phyloP scores from a whole-genome alignment of 768 basidiomycete species.

The Lepiota brunneoincarnata region DNA sequence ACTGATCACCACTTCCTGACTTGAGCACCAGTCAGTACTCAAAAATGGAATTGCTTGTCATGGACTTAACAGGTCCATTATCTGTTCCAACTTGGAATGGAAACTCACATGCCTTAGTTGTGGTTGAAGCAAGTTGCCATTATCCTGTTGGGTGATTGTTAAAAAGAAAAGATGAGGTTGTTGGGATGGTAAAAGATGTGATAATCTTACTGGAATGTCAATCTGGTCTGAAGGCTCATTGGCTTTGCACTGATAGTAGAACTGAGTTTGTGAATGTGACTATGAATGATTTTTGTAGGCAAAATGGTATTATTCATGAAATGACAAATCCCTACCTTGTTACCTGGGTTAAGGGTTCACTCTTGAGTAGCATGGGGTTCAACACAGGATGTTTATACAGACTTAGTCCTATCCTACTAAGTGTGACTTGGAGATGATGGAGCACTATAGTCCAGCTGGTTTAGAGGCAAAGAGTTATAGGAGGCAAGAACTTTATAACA shows the following conservation, averaged over 20 bases:
- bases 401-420: too few species aligned
- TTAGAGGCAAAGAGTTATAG: too few species aligned
- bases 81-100: constrained; percentile 17
- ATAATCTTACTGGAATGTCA: constrained; percentile 14
- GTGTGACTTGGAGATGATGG: too few species aligned
- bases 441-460: too few species aligned
- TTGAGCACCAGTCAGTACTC: constrained; percentile 18
- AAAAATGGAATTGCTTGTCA: constrained; percentile 5
- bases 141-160: constrained; percentile 19
- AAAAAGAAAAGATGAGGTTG: constrained; percentile 22
- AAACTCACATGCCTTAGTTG: constrained; percentile 25
- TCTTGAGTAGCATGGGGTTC: too few species aligned
- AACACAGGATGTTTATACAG: too few species aligned
- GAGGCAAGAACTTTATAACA: too few species aligned
- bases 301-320: constrained; percentile 27
- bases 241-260: constrained; percentile 26
- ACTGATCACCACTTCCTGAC: constrained; percentile 21
- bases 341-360: too few species aligned
- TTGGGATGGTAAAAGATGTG: constrained; percentile 24
- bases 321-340: constrained; percentile 31
- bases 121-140: constrained; percentile 24
- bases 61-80: constrained; percentile 29
- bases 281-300: constrained; percentile 18
- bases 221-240: constrained; percentile 13
- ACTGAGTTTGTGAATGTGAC: constrained; percentile 26